Evolutionary conservation across 371 early-diverging fungal species (phyloP), one percentile per base, ranked within the genome.

Genomic region (Mucor racemosus): DNA sequence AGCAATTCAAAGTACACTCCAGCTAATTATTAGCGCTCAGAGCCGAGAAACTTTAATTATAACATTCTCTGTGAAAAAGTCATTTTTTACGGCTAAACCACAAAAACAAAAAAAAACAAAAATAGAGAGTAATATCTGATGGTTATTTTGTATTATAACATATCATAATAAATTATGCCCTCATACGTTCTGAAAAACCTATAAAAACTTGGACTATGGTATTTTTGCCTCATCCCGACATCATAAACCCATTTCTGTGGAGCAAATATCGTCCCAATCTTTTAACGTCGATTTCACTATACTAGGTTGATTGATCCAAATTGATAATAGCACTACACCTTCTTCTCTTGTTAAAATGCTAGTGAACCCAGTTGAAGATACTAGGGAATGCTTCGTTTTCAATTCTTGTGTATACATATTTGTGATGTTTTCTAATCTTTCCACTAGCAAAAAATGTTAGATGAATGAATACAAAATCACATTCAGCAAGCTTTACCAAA

Each of bases 281-380:
- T 71, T 15, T 7, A 82, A 36, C 3, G 26, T 57, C 4, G 66
- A 46, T 9, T 71, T 70, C 15, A 62, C 40, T 17, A 82, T 35
- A 59, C 65, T 73, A 8, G 82, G 78, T 15, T 79, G 77, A 54
- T 82, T 72, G 6, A 78, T 71, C 82, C 82, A 82, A 4, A 75
- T 64, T 0, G 82, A 82, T 7, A 82, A 40, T 26, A 78, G 35
- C 5, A 73, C 66, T 38, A 82, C 57, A 0, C 78, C 79, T 68
- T 79, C 74, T 38, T 82, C 78, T 38, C 74, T 69, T 8, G 50
- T 70, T 31, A 58, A 60, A 19, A 78, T 68, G 9, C 50, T n/a
- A 11, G 14, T 46, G 35, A 77, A 61, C 42, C 78, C 82, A 7
- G 73, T 53, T 17, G 9, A 7, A 35, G 65, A 48, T 7, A 41